A percentile compares a stretch with the other conserved stretches of the same genome.
These are phyloP conservation scores for Hypoxylon sp. DNA, from an alignment of 2,329 filamentous ascomycete species.

Conservation along the genomic window DNA sequence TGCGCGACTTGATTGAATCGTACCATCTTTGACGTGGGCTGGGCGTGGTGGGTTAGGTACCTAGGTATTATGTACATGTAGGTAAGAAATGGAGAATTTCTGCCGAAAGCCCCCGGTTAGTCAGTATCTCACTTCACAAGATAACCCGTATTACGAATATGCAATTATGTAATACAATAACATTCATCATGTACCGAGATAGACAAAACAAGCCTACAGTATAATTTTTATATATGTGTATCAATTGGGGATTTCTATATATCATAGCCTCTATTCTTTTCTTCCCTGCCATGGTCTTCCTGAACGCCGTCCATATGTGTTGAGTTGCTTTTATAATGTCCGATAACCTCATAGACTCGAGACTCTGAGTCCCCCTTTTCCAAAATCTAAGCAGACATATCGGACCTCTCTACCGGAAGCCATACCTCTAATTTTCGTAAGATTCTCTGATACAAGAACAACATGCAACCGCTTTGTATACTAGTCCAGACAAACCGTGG, in stretches of 20 bases:
- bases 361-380: constrained; percentile 7
- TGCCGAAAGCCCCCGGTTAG: background rate
- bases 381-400: constrained; percentile 48
- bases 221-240: background rate
- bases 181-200: background rate
- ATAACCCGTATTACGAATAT: background rate
- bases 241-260: constrained; percentile 48
- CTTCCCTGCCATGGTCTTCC: constrained; percentile 42
- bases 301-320: constrained; percentile 55
- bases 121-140: background rate
- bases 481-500: constrained; percentile 97
- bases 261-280: constrained; percentile 44
- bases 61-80: background rate
- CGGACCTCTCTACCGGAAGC: constrained; percentile 56
- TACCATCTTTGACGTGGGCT: constrained; percentile 14
- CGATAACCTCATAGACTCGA: constrained; percentile 20
- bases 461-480: constrained; percentile 96
- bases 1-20: constrained; percentile 13
- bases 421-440: constrained; percentile 79
- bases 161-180: background rate
- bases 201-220: background rate
- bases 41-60: too few species aligned
- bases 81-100: constrained; percentile 11
- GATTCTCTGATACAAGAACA: constrained; percentile 93
- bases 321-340: constrained; percentile 43